Percentiles rank a stretch among this genome's conserved stretches.
Conservation (phyloP, 169 alveolate genomes). For the Plasmodium chabaudi region DNA sequence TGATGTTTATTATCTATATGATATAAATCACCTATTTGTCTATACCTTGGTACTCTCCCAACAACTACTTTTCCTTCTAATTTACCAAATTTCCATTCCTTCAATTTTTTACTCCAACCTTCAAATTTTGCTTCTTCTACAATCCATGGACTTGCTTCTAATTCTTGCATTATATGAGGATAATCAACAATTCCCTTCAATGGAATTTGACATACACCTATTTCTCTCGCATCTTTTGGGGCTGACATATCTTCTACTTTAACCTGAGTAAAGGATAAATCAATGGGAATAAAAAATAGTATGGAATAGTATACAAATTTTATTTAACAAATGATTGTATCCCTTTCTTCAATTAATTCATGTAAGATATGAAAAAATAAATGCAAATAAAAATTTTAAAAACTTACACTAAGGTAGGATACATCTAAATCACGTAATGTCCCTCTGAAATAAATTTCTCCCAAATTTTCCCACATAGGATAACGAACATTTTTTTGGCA, state of each 20-base stretch:
- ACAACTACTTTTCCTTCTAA: conserved; percentile 79
- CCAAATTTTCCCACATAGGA: conserved; percentile 88
- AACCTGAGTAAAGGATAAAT: conserved; percentile 43
- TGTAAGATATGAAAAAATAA: too few relatives aligned
- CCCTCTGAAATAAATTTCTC: conserved; percentile 87
- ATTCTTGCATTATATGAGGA: conserved; percentile 78
- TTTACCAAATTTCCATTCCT: conserved; percentile 79
- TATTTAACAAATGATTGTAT: too few relatives aligned
- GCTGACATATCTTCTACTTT: conserved; percentile 83
- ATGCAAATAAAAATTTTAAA: neutral
- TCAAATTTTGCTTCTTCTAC: conserved; percentile 80
- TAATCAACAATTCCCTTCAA: conserved; percentile 81
- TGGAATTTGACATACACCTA: conserved; percentile 81
- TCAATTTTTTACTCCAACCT: conserved; percentile 81
- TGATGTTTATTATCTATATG: conserved; percentile 32
- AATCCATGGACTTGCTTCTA: conserved; percentile 80
- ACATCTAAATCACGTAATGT: conserved; percentile 86
- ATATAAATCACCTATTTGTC: conserved; percentile 78
- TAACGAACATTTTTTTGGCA: conserved; percentile 62
- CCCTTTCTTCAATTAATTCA: too few relatives aligned
- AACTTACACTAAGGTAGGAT: conserved; percentile 76
- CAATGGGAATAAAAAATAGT: neutral
- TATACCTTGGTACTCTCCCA: conserved; percentile 79
- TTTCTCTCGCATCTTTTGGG: conserved; percentile 77
- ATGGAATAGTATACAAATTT: neutral